Evolutionary conservation across 2,329 filamentous ascomycete genomes (phyloP).

Genomic region (Xylaria arbuscula): DNA sequence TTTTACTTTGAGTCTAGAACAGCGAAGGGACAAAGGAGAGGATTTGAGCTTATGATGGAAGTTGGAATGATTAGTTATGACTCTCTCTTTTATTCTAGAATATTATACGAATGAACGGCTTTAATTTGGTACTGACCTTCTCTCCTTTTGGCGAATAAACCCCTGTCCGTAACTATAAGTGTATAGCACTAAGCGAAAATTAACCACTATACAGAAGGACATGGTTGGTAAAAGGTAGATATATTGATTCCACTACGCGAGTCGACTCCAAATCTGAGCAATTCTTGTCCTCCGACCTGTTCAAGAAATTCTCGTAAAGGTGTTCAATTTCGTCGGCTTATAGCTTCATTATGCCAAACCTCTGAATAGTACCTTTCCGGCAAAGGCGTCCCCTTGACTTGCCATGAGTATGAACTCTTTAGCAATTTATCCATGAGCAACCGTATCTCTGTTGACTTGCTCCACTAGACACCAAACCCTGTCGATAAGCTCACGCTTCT

Average conservation of each 20-base stretch:
- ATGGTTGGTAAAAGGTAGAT: no score
- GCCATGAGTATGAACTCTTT: background rate
- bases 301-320: no score
- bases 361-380: background rate
- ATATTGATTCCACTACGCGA: no score
- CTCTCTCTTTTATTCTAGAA: slow-evolving; percentile 20
- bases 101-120: slow-evolving; percentile 14
- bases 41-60: background rate
- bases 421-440: background rate
- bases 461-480: background rate
- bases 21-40: background rate
- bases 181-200: no score
- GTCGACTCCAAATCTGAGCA: no score
- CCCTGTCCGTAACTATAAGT: no score
- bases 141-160: background rate
- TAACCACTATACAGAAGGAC: no score
- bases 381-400: background rate
- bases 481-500: background rate
- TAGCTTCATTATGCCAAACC: no score
- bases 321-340: no score
- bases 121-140: background rate
- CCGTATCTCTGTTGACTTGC: background rate
- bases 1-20: background rate
- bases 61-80: slow-evolving; percentile 13
- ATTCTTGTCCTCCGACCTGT: no score